Conservation (phyloP, 163 green algal species). For the Volvox carteri region DNA sequence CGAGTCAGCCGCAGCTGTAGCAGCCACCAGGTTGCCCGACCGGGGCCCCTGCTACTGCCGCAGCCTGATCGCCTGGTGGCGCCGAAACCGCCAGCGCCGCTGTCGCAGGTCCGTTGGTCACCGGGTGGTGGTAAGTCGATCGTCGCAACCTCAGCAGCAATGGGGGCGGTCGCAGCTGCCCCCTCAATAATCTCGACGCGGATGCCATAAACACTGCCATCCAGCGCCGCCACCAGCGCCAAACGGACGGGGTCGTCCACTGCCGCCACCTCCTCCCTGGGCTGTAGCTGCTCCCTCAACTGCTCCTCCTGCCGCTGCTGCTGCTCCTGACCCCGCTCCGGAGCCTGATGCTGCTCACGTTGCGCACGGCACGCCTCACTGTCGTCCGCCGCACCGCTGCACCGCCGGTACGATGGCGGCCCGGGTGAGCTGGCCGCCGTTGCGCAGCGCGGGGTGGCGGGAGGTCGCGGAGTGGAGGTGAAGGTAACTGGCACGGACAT, state of each 20-base stretch:
- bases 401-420: too few relatives aligned
- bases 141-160: neutral
- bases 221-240: conserved; percentile 35
- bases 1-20: neutral
- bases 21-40: neutral
- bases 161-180: neutral
- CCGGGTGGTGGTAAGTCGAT: too few relatives aligned
- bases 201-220: conserved; percentile 20
- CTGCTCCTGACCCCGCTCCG: neutral
- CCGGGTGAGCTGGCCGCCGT: neutral
- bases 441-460: neutral
- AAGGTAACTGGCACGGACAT: conserved; percentile 30
- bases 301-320: too few relatives aligned
- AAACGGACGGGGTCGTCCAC: too few relatives aligned
- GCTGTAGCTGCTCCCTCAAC: too few relatives aligned
- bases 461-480: neutral
- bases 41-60: neutral
- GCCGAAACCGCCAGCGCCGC: too few relatives aligned
- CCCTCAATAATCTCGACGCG: neutral
- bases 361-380: too few relatives aligned
- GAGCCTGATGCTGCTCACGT: neutral
- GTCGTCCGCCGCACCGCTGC: too few relatives aligned
- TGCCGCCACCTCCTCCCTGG: too few relatives aligned
- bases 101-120: neutral
- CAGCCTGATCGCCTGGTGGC: too few relatives aligned